Conservation (phyloP, 1,284 basidiomycete genomes). For the Puccinia polysora region DNA sequence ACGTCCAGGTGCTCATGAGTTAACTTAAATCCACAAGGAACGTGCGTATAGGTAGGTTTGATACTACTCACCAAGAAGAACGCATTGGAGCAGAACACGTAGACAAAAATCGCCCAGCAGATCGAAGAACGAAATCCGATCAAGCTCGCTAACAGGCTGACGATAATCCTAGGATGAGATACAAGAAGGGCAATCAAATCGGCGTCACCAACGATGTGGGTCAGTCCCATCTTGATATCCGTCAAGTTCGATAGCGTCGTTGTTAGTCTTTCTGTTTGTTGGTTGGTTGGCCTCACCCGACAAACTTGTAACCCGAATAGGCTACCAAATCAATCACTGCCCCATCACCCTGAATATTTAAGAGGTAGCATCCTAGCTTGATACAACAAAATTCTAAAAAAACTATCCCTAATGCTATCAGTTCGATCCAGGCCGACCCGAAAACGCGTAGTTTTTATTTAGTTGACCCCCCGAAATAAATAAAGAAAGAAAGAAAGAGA, state of each 20-base stretch:
- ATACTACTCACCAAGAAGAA: constrained; percentile 83
- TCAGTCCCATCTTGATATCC: too few species aligned
- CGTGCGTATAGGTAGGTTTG: constrained; percentile 6
- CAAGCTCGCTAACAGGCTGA: constrained; percentile 64
- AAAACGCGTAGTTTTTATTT: too few species aligned
- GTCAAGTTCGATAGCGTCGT: not conserved
- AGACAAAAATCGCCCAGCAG: constrained; percentile 70
- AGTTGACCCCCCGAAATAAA: too few species aligned
- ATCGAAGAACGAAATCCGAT: constrained; percentile 62
- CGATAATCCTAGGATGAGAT: constrained; percentile 62
- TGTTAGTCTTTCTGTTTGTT: not conserved
- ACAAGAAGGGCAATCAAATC: too few species aligned
- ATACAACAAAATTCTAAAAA: constrained; percentile 81
- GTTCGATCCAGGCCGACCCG: too few species aligned
- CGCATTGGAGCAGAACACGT: constrained; percentile 79
- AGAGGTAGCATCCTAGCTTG: constrained; percentile 82
- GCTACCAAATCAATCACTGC: constrained; percentile 62
- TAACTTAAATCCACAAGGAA: not conserved
- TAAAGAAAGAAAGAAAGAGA: not conserved
- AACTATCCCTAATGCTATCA: constrained; percentile 57
- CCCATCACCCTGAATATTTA: constrained; percentile 72
- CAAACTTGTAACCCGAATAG: constrained; percentile 96
- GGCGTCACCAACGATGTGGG: not conserved
- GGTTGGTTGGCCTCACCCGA: constrained; percentile 66
- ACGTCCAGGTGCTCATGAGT: too few species aligned